A percentile compares a stretch with the other conserved stretches of the same genome.
Evolutionary conservation across 1,139 yeast genomes (phyloP).

Genomic region (Hyphopichia wangnamkhiaoensis): DNA sequence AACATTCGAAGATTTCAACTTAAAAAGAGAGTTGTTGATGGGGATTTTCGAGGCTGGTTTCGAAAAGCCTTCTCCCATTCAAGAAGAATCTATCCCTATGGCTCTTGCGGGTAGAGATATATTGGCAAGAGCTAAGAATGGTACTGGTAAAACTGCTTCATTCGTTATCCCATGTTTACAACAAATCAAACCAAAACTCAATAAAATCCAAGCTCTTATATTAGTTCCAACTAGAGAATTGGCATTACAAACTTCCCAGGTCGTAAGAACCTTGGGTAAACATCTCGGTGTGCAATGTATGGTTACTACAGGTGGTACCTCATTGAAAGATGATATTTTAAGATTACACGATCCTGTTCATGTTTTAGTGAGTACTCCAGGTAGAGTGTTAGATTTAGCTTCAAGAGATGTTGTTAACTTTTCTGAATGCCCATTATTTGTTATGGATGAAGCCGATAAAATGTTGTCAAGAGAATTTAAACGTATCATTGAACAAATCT

Average conservation of each 20-base stretch:
- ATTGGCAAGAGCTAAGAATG: conserved; percentile 96
- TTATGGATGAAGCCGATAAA: conserved; percentile 99
- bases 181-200: conserved; percentile 76
- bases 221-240: conserved; percentile 93
- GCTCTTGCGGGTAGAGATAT: conserved; percentile 96
- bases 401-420: conserved; percentile 85
- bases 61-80: conserved; percentile 97
- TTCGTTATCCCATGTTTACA: conserved; percentile 88
- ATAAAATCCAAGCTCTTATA: conserved; percentile 85
- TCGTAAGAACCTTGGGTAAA: conserved; percentile 94
- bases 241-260: conserved; percentile 97
- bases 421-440: conserved; percentile 82
- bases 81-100: conserved; percentile 95
- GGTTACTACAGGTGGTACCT: conserved; percentile 99
- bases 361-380: conserved; percentile 91
- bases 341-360: conserved; percentile 93
- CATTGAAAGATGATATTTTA: conserved; percentile 88
- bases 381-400: conserved; percentile 94
- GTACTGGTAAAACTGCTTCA: conserved; percentile 98
- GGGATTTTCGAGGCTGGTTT: conserved; percentile 99
- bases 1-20: conserved; percentile 86
- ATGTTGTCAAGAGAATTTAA: conserved; percentile 91
- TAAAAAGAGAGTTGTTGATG: conserved; percentile 92
- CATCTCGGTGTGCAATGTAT: conserved; percentile 90
- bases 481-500: conserved; percentile 82